Base-by-base conservation (phyloP, 768 basidiomycete species). In the Rhizopogon salebrosus region DNA sequence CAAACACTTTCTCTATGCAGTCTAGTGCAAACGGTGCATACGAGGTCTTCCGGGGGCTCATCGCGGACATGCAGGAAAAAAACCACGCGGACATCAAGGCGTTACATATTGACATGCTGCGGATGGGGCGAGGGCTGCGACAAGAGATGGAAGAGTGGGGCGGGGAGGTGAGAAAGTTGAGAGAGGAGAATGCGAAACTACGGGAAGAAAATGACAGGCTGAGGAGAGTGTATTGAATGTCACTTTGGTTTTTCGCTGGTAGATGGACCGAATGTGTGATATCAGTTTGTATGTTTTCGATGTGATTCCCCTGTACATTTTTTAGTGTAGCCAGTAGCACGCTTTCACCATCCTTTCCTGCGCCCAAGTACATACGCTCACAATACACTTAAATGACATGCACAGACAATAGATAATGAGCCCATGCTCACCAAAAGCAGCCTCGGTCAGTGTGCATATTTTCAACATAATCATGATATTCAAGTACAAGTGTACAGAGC, bases 21-120 rank as follows among this genome's bases (percentile, higher is more conserved):
- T 66, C 61, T 1, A 62, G 68, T 10, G 67, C 62, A 60, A 24
- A 59, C 34, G 37, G 38, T 27, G 42, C 41, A 5, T 76, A 81
- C 14, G 82, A 87, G 45, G 83, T 85, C 37, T 72, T 89, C 24
- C 76, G 78, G 41, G 87, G 89, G 51, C 84, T 82, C 53, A 81
- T 90, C 81, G 80, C 76, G 57, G 88, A 90, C 57, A 85, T 80
- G 61, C 84, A 83, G 63, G 73, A 76, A 56, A 86, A 89, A 64
- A 83, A 80, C 22, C 77, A 79, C 60, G 74, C 79, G n/a, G 84
- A 89, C 73, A 80, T 89, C 77, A 77, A 79, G 64, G 86, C 85
- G 2, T 69, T 90, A 52, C 89, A 91, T 66, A 60, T 91, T 55
- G 88, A 91, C 61, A 61, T 89, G 52, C 71, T 91, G 34, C 74